phyloP scores from a whole-genome alignment of 176 grass and related monocot genomes.

The Melocanna baccifera region DNA sequence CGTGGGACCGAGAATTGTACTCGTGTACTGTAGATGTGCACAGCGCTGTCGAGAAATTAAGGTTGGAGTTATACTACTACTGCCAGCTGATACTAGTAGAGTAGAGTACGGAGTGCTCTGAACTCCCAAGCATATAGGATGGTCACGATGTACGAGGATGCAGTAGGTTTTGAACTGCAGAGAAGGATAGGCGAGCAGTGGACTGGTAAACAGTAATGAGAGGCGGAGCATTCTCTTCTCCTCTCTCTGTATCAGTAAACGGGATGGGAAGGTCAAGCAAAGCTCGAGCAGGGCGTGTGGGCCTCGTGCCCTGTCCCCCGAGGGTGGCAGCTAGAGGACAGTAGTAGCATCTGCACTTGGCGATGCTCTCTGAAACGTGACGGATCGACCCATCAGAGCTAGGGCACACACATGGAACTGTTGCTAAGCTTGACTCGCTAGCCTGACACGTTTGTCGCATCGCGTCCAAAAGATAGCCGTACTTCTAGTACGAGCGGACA shows the following conservation, averaged over 20 bases:
- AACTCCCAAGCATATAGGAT: neutral
- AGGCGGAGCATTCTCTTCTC: no score
- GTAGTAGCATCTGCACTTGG: neutral
- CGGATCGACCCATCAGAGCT: neutral
- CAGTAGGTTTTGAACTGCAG: neutral
- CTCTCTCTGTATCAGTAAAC: neutral
- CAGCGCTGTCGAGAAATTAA: neutral
- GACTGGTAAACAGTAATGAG: neutral
- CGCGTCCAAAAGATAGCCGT: neutral
- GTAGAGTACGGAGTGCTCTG: neutral
- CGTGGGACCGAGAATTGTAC: no score
- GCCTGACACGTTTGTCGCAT: neutral
- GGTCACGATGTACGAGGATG: neutral
- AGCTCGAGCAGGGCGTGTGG: neutral
- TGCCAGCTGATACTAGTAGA: neutral
- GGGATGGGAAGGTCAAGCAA: neutral
- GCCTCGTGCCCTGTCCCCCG: no score
- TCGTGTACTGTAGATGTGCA: neutral
- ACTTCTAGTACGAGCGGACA: no score
- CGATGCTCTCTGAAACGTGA: neutral
- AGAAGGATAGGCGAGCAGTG: neutral
- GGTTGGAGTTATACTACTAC: neutral
- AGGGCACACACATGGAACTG: neutral
- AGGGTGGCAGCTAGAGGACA: neutral
- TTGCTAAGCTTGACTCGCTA: neutral